Base-by-base conservation (phyloP, 2,329 filamentous ascomycete genomes). In the Endocalyx cinctus region DNA sequence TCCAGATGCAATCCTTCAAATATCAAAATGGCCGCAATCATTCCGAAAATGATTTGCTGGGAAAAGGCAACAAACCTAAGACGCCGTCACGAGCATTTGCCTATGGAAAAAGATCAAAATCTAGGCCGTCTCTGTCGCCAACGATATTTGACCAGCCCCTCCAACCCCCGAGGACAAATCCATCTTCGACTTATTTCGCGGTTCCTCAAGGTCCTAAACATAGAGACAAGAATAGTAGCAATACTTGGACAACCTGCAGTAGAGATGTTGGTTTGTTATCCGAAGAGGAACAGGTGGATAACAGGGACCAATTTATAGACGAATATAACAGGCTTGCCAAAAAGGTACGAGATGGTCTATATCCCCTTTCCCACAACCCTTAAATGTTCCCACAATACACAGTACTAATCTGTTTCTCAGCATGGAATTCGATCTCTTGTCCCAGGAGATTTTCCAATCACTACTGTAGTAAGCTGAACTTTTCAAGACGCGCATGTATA, bases 321-420 rank as follows among this genome's bases (percentile, higher is more conserved):
- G 72, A 79, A 44, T 83, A 80, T 53, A 82, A 82, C 50, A 61
- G 66, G 5, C 52, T 82, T 5, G 78, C 79, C 3, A 67, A 63
- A 35, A 74, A 74, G 67, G 77, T 79, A 40, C 19, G 43, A 34
- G 22, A 2, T 12, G 5, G 13, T 29, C 13, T 13, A 17, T 22
- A 5, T 6, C 16, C 16, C 23, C 10, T n/a, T n/a, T n/a, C n/a
- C n/a, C n/a, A n/a, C n/a, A n/a, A n/a, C 20, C 8, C 20, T 23
- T 23, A 23, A 8, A 23, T 8, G 20, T n/a, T 23, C n/a, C 20
- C n/a, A n/a, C 8, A n/a, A 23, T 8, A 23, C 8, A 23, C 20
- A 23, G n/a, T n/a, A n/a, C 23, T 37, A 11, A 47, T 31, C 20
- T n/a, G 17, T n/a, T 11, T 17, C 16, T 25, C 29, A 81, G 77